Conservation (phyloP, 257 asterid species). For the Nicotiana noctiflora region DNA sequence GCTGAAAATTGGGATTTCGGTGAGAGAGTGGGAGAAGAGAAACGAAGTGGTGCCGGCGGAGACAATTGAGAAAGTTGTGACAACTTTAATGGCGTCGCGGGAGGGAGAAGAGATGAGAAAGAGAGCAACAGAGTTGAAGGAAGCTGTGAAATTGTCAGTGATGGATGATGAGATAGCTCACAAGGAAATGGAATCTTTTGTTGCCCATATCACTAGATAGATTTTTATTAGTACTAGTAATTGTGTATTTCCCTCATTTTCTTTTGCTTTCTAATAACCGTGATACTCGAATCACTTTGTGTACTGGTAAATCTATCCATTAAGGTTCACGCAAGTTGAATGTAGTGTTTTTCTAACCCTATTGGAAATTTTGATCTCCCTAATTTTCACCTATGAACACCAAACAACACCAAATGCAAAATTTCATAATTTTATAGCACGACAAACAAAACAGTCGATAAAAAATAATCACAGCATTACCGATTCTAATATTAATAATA, state of each 20-base stretch:
- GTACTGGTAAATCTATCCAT: too few species aligned
- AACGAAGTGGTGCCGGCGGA: conserved; percentile 20
- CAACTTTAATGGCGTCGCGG: conserved; percentile 32
- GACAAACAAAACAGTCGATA: too few species aligned
- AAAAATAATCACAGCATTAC: too few species aligned
- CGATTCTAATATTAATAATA: too few species aligned
- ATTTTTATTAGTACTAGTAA: neutral
- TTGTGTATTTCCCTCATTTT: neutral
- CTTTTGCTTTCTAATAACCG: neutral
- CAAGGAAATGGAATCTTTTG: conserved; percentile 29
- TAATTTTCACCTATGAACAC: too few species aligned
- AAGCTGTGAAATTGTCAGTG: conserved; percentile 13
- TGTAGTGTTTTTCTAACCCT: too few species aligned
- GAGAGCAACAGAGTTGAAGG: conserved; percentile 31
- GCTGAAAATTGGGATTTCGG: conserved; percentile 14
- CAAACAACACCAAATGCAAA: too few species aligned
- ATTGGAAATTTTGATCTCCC: too few species aligned
- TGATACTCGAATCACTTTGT: neutral
- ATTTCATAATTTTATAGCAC: too few species aligned
- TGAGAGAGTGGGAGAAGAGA: conserved; percentile 24
- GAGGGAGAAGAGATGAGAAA: conserved; percentile 44
- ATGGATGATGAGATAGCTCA: conserved; percentile 24
- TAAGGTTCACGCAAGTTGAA: too few species aligned
- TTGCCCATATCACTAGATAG: conserved; percentile 31
- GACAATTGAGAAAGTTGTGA: conserved; percentile 25